Percentiles rank a stretch among this genome's conserved stretches.
Conservation (phyloP, 345 rosid genomes). For the Acer campestre region DNA sequence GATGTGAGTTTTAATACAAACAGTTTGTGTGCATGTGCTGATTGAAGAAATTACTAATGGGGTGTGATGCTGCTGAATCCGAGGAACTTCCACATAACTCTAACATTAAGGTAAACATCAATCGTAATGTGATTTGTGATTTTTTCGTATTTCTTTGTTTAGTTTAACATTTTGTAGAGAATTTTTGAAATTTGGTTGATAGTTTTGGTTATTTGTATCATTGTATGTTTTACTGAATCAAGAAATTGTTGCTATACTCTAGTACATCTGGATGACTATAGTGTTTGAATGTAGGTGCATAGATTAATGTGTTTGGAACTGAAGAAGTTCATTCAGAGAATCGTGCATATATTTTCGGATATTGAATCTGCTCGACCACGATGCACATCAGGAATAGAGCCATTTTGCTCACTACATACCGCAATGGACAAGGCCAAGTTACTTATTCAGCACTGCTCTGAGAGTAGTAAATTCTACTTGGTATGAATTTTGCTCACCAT, state of each 20-base stretch:
- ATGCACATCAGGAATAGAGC: slow-evolving; percentile 27
- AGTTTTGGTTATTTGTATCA: not conserved
- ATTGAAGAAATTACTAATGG: slow-evolving; percentile 22
- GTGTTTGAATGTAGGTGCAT: slow-evolving; percentile 40
- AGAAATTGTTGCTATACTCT: not conserved
- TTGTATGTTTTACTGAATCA: not conserved
- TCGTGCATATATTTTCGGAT: slow-evolving; percentile 25
- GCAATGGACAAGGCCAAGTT: slow-evolving; percentile 37
- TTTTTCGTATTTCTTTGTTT: not conserved
- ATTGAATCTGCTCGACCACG: slow-evolving; percentile 45
- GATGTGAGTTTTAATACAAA: not conserved
- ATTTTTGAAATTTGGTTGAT: not conserved
- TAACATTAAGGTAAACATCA: slow-evolving; percentile 17
- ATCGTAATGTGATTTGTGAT: not conserved
- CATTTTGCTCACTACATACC: slow-evolving; percentile 30
- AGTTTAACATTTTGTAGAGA: not conserved
- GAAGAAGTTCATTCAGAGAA: slow-evolving; percentile 24
- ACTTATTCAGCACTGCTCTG: slow-evolving; percentile 43
- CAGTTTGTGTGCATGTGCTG: slow-evolving; percentile 8
- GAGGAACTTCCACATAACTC: slow-evolving; percentile 6
- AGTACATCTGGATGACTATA: not conserved
- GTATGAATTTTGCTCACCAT: slow-evolving; percentile 22
- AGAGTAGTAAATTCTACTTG: slow-evolving; percentile 49
- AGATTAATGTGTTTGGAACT: slow-evolving; percentile 44
- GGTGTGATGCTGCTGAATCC: slow-evolving; percentile 10